Evolutionary conservation across 2,329 filamentous ascomycete genomes (phyloP).

Genomic region (Apiospora pterosperma): DNA sequence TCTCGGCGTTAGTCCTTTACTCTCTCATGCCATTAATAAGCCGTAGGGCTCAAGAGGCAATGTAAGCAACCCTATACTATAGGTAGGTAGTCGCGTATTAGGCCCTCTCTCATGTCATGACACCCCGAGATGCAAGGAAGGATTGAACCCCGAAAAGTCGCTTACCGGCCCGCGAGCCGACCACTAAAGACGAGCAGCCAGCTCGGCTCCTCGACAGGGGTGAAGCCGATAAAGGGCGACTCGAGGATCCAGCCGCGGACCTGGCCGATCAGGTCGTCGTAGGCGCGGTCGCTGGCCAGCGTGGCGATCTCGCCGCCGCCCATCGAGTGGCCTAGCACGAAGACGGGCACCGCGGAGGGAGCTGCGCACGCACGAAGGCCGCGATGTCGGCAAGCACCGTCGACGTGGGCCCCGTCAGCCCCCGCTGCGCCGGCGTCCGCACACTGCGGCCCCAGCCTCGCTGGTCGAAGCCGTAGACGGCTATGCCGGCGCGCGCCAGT

Average conservation of each 20-base stretch:
- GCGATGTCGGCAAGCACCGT: constrained; percentile 76
- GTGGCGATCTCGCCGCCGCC: constrained; percentile 76
- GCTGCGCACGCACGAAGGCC: constrained; percentile 64
- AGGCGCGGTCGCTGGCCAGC: constrained; percentile 46
- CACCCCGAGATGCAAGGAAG: too few species aligned
- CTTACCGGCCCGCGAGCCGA: constrained; percentile 62
- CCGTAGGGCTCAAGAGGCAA: too few species aligned
- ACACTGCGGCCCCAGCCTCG: constrained; percentile 83
- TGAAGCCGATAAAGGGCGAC: constrained; percentile 75
- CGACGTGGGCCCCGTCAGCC: constrained; percentile 70
- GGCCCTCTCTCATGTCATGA: too few species aligned
- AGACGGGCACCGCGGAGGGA: constrained; percentile 58
- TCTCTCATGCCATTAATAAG: too few species aligned
- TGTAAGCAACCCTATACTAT: too few species aligned
- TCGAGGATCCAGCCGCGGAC: constrained; percentile 74
- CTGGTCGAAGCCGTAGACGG: constrained; percentile 78
- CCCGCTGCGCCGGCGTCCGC: constrained; percentile 56
- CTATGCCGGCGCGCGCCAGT: constrained; percentile 69
- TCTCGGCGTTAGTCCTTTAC: too few species aligned
- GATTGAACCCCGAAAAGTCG: too few species aligned
- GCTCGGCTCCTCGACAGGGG: constrained; percentile 61
- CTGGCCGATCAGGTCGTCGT: constrained; percentile 51
- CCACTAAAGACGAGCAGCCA: constrained; percentile 62
- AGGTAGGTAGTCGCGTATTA: too few species aligned
- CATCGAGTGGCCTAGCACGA: constrained; percentile 90